A percentile compares a stretch with the other conserved stretches of the same genome.
These are phyloP conservation scores for Fusarium ambrosium DNA, from an alignment of 2,329 filamentous ascomycete species.

Conservation along the genomic window DNA sequence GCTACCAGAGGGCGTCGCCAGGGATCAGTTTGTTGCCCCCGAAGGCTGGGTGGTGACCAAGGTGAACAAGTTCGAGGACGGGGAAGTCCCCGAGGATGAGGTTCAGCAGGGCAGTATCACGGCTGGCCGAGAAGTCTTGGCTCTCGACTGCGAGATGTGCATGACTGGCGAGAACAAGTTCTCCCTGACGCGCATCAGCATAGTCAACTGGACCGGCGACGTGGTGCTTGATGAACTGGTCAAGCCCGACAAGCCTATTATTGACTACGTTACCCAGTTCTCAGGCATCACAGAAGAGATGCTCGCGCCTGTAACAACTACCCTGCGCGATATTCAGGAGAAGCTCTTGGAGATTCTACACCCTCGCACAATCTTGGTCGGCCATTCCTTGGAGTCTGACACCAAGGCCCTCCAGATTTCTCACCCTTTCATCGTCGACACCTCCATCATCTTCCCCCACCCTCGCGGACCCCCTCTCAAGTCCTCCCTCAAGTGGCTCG, in stretches of 20 bases:
- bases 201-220: conserved; percentile 87
- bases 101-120: conserved; percentile 87
- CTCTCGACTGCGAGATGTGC: conserved; percentile 98
- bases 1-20: conserved; percentile 70
- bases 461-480: conserved; percentile 90
- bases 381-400: conserved; percentile 86
- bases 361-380: conserved; percentile 79
- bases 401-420: conserved; percentile 86
- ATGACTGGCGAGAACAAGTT: conserved; percentile 84
- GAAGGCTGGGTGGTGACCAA: conserved; percentile 87
- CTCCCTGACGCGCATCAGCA: conserved; percentile 88
- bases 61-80: conserved; percentile 76
- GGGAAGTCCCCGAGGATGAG: conserved; percentile 74
- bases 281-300: conserved; percentile 93
- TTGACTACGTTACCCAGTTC: conserved; percentile 90
- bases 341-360: conserved; percentile 80
- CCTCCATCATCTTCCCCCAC: conserved; percentile 89
- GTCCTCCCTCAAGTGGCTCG: conserved; percentile 89
- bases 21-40: conserved; percentile 65
- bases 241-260: conserved; percentile 88
- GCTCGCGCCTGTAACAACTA: conserved; percentile 86
- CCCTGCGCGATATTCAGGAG: conserved; percentile 83
- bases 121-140: conserved; percentile 81
- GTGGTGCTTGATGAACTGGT: conserved; percentile 91
- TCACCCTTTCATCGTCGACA: conserved; percentile 95